Conservation (phyloP, 2,329 filamentous ascomycete species). For the Alternaria postmessia region DNA sequence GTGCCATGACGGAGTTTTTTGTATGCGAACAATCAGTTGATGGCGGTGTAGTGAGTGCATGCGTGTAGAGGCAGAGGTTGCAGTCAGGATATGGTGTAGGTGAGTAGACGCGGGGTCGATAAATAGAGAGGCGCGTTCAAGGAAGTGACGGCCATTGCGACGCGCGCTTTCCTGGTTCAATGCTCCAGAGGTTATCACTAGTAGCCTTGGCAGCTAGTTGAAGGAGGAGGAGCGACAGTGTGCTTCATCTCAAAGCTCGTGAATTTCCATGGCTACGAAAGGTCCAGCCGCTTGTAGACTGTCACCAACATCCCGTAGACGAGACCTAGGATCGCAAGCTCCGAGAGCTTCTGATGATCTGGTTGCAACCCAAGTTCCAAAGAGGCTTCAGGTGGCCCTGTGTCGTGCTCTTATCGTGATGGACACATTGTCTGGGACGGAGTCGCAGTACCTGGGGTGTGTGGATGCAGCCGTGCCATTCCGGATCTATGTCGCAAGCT, state of each 20-base stretch:
- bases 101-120: background rate
- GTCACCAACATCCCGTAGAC: background rate
- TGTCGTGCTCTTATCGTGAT: background rate
- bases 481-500: background rate
- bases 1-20: background rate
- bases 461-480: background rate
- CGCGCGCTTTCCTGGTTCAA: slow-evolving; percentile 8
- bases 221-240: slow-evolving; percentile 2
- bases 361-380: background rate
- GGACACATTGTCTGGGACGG: background rate
- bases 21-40: background rate
- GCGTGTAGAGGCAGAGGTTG: slow-evolving; percentile 10
- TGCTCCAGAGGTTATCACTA: background rate
- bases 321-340: background rate
- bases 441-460: background rate
- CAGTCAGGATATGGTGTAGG: slow-evolving; percentile 1
- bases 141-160: slow-evolving; percentile 10
- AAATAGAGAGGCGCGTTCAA: background rate
- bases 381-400: background rate
- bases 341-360: background rate
- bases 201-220: slow-evolving; percentile 16
- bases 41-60: slow-evolving; percentile 8
- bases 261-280: background rate
- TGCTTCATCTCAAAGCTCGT: background rate
- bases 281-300: background rate